These are phyloP conservation scores for Pyrus communis DNA, from an alignment of 306 rosid genomes.

Conservation along the genomic window DNA sequence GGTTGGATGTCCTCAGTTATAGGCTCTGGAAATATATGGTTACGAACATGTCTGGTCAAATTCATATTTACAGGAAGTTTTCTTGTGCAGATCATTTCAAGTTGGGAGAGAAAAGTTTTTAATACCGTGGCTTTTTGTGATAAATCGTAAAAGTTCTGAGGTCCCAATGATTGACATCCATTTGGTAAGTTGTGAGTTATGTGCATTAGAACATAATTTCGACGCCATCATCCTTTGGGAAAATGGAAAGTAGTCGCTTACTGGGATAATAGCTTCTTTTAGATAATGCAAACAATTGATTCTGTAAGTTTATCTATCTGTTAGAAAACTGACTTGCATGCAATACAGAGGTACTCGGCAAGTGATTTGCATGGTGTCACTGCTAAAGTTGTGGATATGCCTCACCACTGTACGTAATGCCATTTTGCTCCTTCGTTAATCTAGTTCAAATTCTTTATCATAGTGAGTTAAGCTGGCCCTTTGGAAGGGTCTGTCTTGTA, in stretches of 20 bases:
- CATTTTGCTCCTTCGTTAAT: not conserved
- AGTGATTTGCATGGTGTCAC: constrained; percentile 87
- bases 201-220: not conserved
- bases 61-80: constrained; percentile 10
- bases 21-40: not conserved
- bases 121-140: constrained; percentile 86
- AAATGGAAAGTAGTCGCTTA: not conserved
- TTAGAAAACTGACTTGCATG: constrained; percentile 9
- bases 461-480: not conserved
- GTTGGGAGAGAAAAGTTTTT: constrained; percentile 86
- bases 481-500: not conserved
- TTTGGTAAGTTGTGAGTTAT: constrained; percentile 45
- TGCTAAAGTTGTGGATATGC: constrained; percentile 97
- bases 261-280: not conserved
- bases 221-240: not conserved
- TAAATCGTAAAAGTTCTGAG: constrained; percentile 83
- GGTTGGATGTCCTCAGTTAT: not conserved
- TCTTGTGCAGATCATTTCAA: constrained; percentile 75
- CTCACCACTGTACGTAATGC: constrained; percentile 71
- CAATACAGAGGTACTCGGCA: constrained; percentile 72
- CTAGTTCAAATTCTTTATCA: not conserved
- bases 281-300: not conserved
- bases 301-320: not conserved
- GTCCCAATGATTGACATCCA: constrained; percentile 84
- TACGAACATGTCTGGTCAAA: not conserved